phyloP scores from a whole-genome alignment of 345 rosid genomes.

The Alliaria petiolata region DNA sequence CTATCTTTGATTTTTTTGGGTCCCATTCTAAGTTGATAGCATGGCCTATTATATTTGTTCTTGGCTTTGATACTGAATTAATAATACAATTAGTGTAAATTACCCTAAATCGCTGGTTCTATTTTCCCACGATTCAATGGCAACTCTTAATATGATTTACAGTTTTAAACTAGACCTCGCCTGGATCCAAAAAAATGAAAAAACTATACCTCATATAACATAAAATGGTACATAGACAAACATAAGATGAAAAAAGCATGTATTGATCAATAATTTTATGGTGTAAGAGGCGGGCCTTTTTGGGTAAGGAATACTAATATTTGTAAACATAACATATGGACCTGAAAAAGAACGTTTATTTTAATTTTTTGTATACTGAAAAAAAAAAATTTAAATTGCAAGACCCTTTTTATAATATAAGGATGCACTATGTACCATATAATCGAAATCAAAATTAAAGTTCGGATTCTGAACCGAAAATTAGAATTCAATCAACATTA shows the following conservation, averaged over 20 bases:
- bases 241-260: neutral
- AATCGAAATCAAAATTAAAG: neutral
- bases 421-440: too few relatives aligned
- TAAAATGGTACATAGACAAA: neutral
- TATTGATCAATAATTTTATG: neutral
- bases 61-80: neutral
- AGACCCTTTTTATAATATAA: neutral
- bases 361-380: neutral
- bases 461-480: neutral
- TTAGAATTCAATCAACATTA: neutral
- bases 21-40: conserved; percentile 6
- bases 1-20: conserved; percentile 5
- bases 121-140: neutral
- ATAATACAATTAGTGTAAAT: neutral
- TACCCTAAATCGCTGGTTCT: neutral
- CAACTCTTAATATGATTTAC: neutral
- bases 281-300: neutral
- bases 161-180: neutral
- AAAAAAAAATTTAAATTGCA: neutral
- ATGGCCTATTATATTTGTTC: neutral
- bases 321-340: neutral
- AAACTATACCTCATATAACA: too few relatives aligned
- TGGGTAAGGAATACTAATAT: neutral
- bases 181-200: too few relatives aligned
- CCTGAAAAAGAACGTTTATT: neutral